Percentiles rank a stretch among this genome's conserved stretches.
Conservation (phyloP, 257 asterid species). For the Forsythia suspensa region DNA sequence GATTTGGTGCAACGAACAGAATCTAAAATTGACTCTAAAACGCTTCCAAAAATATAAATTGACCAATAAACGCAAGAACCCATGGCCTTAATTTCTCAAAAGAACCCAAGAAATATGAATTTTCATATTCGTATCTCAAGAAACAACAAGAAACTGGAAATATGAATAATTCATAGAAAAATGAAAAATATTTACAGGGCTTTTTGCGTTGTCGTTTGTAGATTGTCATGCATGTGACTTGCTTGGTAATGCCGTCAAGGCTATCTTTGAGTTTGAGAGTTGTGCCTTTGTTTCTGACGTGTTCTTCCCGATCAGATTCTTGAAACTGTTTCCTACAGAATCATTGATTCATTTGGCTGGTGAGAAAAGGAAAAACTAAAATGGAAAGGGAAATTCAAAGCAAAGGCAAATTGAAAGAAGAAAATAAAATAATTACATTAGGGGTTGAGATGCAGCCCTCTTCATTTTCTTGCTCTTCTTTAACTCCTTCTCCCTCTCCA, state of each 20-base stretch:
- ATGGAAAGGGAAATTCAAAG: background rate
- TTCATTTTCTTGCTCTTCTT: conserved; percentile 38
- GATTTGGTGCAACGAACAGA: background rate
- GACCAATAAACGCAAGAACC: conserved; percentile 6
- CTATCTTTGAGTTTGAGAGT: conserved; percentile 10
- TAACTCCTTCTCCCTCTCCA: background rate
- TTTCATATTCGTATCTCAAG: background rate
- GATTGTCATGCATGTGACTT: conserved; percentile 44
- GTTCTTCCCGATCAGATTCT: conserved; percentile 32
- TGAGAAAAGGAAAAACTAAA: background rate
- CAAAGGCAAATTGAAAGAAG: background rate
- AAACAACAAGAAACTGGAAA: background rate
- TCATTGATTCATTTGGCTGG: background rate
- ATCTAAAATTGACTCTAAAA: background rate
- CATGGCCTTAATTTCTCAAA: conserved; percentile 2
- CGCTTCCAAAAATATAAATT: background rate
- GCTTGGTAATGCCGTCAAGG: conserved; percentile 30
- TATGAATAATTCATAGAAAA: background rate
- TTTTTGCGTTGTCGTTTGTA: conserved; percentile 37
- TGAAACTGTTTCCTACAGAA: conserved; percentile 44
- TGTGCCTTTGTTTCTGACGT: conserved; percentile 19
- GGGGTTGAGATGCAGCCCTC: conserved; percentile 62
- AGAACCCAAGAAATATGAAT: background rate
- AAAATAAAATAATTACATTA: conserved; percentile 35
- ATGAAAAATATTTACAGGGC: conserved; percentile 29